Percentiles rank a stretch among this genome's conserved stretches.
phyloP scores from a whole-genome alignment of 2,329 filamentous ascomycete species.

The Fusarium miscanthi region DNA sequence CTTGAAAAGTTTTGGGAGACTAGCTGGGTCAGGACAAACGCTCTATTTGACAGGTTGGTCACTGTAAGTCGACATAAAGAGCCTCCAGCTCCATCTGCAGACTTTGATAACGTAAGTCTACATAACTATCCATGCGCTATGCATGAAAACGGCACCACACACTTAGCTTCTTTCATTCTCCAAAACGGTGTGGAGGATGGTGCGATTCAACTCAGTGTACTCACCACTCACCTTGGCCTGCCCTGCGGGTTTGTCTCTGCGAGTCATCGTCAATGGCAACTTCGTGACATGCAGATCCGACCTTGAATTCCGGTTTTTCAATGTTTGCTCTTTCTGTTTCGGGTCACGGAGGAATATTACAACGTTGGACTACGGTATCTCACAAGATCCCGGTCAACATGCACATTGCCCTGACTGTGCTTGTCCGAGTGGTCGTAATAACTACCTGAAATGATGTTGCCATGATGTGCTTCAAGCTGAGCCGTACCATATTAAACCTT shows the following conservation, averaged over 20 bases:
- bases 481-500: constrained; percentile 13
- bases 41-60: constrained; percentile 8
- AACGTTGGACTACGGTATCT: not conserved
- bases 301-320: constrained; percentile 38
- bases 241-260: constrained; percentile 33
- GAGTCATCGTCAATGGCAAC: constrained; percentile 43
- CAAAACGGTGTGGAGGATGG: constrained; percentile 37
- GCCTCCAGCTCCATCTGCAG: constrained; percentile 17
- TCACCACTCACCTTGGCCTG: constrained; percentile 23
- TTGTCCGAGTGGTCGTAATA: constrained; percentile 1
- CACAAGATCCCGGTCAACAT: constrained; percentile 1
- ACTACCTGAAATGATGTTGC: constrained; percentile 20
- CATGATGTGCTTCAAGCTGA: constrained; percentile 17
- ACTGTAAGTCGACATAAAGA: constrained; percentile 23
- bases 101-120: constrained; percentile 40
- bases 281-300: constrained; percentile 43
- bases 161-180: constrained; percentile 34
- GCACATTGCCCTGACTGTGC: not conserved
- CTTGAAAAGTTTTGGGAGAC: not conserved
- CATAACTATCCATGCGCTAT: constrained; percentile 29
- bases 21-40: not conserved
- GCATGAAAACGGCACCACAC: constrained; percentile 30
- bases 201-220: constrained; percentile 39
- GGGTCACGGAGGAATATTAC: constrained; percentile 1
- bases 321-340: constrained; percentile 3